Evolutionary conservation across 202 grass and related monocot genomes (phyloP), one percentile per base, ranked within the genome.

Genomic region (Setaria italica): DNA sequence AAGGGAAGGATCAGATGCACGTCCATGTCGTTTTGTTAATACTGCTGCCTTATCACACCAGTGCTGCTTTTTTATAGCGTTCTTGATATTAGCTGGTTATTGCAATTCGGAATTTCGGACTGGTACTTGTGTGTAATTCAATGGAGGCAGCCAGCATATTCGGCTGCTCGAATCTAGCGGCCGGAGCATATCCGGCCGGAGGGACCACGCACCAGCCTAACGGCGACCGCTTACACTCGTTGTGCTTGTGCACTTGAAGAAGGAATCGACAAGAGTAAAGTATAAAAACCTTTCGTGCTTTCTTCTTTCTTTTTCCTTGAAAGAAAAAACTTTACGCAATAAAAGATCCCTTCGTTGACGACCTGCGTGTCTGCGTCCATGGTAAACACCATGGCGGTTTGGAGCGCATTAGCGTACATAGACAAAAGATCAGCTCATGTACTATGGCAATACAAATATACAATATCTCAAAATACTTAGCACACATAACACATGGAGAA

Each of bases 121-220:
- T 5, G 39, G 39, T 41, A 41, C 39, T 41, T 41, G 39, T 41
- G 39, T 41, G 25, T 25, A 47, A 37, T 63, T 49, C 10, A 51
- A 54, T 32, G 47, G 47, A 29, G 19, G 60, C 76, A 85, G 5
- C 39, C 39, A 41, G 82, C 77, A 89, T 89, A 85, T 89, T 89
- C 87, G 11, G 17, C 1, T 2, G 62, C 42, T 54, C 16, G 34
- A 60, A 85, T 75, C 70, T 77, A 64, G 16, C 43, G 16, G 64
- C 17, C 2, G 4, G 33, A 62, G 82, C 62, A 89, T 89, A 70
- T 89, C 66, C 69, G n/a, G 37, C 21, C 7, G 25, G 45, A 13
- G 2, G 63, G 43, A 54, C 29, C 14, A 73, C 47, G 70, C 29
- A 60, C 9, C 35, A 56, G 19, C 17, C 6, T 25, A 25, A 7